phyloP scores from a whole-genome alignment of 2,329 filamentous ascomycete species.

The Parastagonospora nodorum region DNA sequence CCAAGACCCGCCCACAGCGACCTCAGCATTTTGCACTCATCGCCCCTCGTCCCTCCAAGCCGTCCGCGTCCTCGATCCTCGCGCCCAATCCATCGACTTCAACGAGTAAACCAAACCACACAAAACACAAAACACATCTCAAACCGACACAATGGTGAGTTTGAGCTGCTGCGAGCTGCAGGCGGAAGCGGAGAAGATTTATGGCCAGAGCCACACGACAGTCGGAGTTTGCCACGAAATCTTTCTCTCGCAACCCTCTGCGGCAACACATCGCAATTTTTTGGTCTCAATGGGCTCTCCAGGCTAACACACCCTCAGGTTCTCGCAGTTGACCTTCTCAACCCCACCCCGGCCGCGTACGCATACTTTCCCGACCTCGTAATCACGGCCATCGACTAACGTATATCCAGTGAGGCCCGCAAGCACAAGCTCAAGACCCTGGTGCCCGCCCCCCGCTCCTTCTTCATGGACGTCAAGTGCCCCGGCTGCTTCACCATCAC shows the following conservation, averaged over 20 bases:
- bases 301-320: conserved; percentile 64
- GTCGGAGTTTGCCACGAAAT: conserved; percentile 36
- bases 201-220: conserved; percentile 39
- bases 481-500: conserved; percentile 99
- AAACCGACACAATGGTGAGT: conserved; percentile 50
- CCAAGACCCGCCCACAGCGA: conserved; percentile 1
- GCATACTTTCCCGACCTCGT: conserved; percentile 19
- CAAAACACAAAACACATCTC: conserved; percentile 35
- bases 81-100: conserved; percentile 42
- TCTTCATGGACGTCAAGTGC: conserved; percentile 99
- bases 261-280: conserved; percentile 12
- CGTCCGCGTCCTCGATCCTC: conserved; percentile 41
- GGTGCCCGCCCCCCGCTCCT: conserved; percentile 94
- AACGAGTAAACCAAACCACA: conserved; percentile 33
- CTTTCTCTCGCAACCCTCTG: conserved; percentile 26
- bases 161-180: conserved; percentile 14
- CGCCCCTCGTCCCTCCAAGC: conserved; percentile 28
- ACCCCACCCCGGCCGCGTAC: conserved; percentile 87
- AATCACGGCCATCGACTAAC: conserved; percentile 32
- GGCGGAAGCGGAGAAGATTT: conserved; percentile 10
- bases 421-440: conserved; percentile 99
- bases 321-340: conserved; percentile 99
- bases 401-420: conserved; percentile 73
- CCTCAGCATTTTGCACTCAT: conserved; percentile 10
- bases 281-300: conserved; percentile 14